phyloP scores from a whole-genome alignment of 345 rosid genomes.

The Eutrema japonicum region DNA sequence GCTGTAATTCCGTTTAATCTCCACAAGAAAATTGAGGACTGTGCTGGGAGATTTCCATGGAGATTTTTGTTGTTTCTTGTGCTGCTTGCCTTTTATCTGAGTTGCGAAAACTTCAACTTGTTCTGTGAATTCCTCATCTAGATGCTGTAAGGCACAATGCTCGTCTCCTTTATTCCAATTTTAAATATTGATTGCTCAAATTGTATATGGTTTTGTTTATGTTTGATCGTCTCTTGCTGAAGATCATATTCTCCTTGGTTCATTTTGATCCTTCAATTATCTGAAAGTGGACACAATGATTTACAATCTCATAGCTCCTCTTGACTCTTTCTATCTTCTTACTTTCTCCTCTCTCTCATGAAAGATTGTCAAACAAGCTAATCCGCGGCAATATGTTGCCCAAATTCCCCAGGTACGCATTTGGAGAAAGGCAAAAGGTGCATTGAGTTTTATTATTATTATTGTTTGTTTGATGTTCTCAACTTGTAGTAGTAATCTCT shows the following conservation, averaged over 20 bases:
- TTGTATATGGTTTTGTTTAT: too few species aligned
- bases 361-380: conserved; percentile 88
- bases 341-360: conserved; percentile 12
- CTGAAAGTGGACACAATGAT: not conserved
- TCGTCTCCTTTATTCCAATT: not conserved
- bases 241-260: not conserved
- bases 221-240: conserved; percentile 9
- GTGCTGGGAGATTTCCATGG: not conserved
- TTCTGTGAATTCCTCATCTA: not conserved
- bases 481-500: not conserved
- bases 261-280: conserved; percentile 8
- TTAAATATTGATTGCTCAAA: not conserved
- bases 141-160: not conserved
- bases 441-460: not conserved
- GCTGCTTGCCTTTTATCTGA: not conserved
- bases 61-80: not conserved
- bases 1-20: too few species aligned
- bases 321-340: conserved; percentile 20
- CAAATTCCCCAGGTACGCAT: conserved; percentile 76
- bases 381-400: conserved; percentile 96
- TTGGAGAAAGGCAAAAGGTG: not conserved
- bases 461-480: not conserved
- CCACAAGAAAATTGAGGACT: too few species aligned
- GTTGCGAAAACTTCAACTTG: not conserved
- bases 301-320: conserved; percentile 15